Percentiles rank a stretch among this genome's conserved stretches.
These are phyloP conservation scores for Paramecium sonneborni DNA, from an alignment of 73 alveolate species.

Conservation along the genomic window DNA sequence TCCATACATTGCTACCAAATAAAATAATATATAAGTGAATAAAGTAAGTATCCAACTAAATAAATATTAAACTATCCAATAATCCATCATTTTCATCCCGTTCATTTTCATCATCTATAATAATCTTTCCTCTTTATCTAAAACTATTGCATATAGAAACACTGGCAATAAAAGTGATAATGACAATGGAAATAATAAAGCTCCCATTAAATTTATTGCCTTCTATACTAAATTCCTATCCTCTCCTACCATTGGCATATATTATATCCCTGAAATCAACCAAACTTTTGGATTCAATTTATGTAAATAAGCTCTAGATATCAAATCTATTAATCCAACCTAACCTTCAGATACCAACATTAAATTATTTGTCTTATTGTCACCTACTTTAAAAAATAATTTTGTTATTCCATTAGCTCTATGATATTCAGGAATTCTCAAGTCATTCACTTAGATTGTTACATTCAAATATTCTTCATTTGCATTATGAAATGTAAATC, in stretches of 20 bases:
- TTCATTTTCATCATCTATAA: conserved; percentile 97
- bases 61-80: conserved; percentile 88
- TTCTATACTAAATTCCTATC: conserved; percentile 85
- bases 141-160: conserved; percentile 91
- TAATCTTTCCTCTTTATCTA: conserved; percentile 96
- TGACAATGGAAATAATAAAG: conserved; percentile 86
- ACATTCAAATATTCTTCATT: conserved; percentile 73
- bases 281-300: conserved; percentile 81
- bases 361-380: conserved; percentile 46
- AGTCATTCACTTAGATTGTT: conserved; percentile 90
- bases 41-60: conserved; percentile 77
- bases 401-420: conserved; percentile 94
- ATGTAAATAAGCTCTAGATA: conserved; percentile 89
- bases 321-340: conserved; percentile 76
- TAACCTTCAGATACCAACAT: conserved; percentile 78
- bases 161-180: conserved; percentile 92
- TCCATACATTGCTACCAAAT: conserved; percentile 77
- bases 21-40: conserved; percentile 76
- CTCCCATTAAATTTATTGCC: conserved; percentile 85
- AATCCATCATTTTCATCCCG: conserved; percentile 95
- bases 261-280: conserved; percentile 85
- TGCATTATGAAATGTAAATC: conserved; percentile 79
- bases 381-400: conserved; percentile 76
- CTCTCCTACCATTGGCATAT: conserved; percentile 91
- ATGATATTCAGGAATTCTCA: conserved; percentile 91